These are phyloP conservation scores for Psidium guajava DNA, from an alignment of 345 rosid genomes.

Conservation along the genomic window DNA sequence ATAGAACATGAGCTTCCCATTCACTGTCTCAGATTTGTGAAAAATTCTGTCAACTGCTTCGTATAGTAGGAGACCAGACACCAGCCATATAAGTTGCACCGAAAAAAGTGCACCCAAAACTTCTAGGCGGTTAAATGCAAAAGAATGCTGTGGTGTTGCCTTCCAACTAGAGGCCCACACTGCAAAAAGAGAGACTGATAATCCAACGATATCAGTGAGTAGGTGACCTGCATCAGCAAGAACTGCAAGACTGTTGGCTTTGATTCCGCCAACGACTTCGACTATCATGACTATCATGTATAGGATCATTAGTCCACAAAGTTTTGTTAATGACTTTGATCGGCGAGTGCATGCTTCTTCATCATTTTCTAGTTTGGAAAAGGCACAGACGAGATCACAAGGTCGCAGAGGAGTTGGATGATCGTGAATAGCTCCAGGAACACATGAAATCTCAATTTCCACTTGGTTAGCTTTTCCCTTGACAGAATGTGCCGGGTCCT, in stretches of 20 bases:
- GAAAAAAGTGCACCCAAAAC: conserved; percentile 77
- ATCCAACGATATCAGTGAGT: conserved; percentile 62
- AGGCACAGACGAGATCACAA: conserved; percentile 27
- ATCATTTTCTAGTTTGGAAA: conserved; percentile 31
- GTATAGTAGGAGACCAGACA: conserved; percentile 46
- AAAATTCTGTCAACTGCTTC: conserved; percentile 61
- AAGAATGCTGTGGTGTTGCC: conserved; percentile 50
- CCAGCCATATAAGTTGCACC: conserved; percentile 71
- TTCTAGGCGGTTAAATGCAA: conserved; percentile 63
- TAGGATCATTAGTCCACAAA: conserved; percentile 34
- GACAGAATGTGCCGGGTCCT: conserved; percentile 25
- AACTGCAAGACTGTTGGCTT: conserved; percentile 77
- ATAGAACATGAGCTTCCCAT: conserved; percentile 65
- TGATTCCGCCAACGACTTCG: conserved; percentile 62
- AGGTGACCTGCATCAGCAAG: conserved; percentile 83
- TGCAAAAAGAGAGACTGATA: conserved; percentile 53
- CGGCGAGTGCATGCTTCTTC: conserved; percentile 30
- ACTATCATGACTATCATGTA: conserved; percentile 41
- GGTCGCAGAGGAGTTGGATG: conserved; percentile 11
- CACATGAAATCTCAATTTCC: conserved; percentile 20
- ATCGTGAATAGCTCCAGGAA: conserved; percentile 13
- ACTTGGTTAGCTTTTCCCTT: conserved; percentile 15
- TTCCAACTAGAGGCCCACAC: conserved; percentile 84
- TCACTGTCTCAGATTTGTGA: conserved; percentile 27
- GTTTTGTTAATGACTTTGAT: conserved; percentile 33